Base-by-base conservation (phyloP, 1,139 yeast genomes). In the Blastobotrys serpentis region DNA sequence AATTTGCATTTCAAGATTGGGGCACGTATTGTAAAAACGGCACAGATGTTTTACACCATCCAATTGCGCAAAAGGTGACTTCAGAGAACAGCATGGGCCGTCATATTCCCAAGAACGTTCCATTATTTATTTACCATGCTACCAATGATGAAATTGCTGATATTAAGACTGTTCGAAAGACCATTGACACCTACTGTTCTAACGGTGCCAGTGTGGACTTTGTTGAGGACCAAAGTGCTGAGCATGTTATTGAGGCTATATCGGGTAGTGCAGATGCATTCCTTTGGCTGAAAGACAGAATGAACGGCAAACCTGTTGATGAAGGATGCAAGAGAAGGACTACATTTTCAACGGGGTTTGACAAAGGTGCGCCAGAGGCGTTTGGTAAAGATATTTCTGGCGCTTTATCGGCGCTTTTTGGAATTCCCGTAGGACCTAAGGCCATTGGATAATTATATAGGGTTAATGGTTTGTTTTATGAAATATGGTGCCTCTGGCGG, bases 51-150 rank as follows among this genome's bases (percentile, higher is more conserved):
- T 26, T 59, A 7, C 18, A 48, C n/a, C 18, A 22, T n/a, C 50
- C 56, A 2, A 43, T 19, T 6, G 42, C 58, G 26, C 26, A 21
- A 11, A 38, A 39, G 13, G 49, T 52, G 34, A 36, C 54, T 29
- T 39, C 53, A 13, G 58, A 52, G 22, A 53, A 52, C 26, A 50
- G 53, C 33, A 4, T 36, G 40, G 40, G 38, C 19, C 4, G 17
- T 6, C 21, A 33, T 17, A 33, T 11, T 6, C 38, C 38, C 8
- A 13, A 33, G 38, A 23, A 23, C n/a, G 44, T 51, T 46, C 58
- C 68, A 44, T 17, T 60, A 47, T 54, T 50, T 43, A 51, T 62
- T n/a, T 63, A 63, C 52, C 64, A 64, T 38, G 68, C 66, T 14
- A 43, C 54, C 25, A 40, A 45, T 13, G 70, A 66, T 49, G 58